These are phyloP conservation scores for Naganishia cerealis DNA, from an alignment of 1,284 basidiomycete genomes.

Conservation along the genomic window DNA sequence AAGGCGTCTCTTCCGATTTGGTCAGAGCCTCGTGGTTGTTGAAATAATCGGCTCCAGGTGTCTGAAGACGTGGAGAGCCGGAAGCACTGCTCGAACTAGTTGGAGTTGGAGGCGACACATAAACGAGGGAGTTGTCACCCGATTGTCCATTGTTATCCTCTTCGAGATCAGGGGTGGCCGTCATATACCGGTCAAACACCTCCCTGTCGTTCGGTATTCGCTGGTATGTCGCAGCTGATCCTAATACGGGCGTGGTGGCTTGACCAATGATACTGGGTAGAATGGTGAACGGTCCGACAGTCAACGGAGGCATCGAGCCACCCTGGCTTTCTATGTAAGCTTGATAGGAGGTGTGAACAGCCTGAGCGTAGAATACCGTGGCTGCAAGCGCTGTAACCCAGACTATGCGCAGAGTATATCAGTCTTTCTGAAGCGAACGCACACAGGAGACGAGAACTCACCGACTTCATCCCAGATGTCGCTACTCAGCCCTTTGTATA, in stretches of 20 bases:
- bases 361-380: conserved; percentile 19
- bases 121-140: neutral
- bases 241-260: neutral
- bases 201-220: neutral
- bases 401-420: neutral
- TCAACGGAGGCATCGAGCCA: conserved; percentile 10
- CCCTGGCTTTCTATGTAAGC: conserved; percentile 18
- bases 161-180: conserved; percentile 20
- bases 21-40: neutral
- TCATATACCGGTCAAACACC: conserved; percentile 10
- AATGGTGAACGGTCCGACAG: conserved; percentile 19
- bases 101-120: conserved; percentile 14
- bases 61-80: neutral
- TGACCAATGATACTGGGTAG: conserved; percentile 13
- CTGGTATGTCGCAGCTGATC: neutral
- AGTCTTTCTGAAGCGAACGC: neutral
- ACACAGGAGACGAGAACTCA: neutral
- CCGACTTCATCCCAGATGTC: conserved; percentile 24
- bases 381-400: conserved; percentile 20
- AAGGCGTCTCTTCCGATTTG: conserved; percentile 5
- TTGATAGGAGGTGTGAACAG: conserved; percentile 21
- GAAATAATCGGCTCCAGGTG: conserved; percentile 2
- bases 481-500: conserved; percentile 11
- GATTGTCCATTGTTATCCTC: neutral
- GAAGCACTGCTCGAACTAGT: neutral